Percentiles rank a stretch among this genome's conserved stretches.
Evolutionary conservation across 139 green algal genomes (phyloP).

Genomic region (Mesostigma viride): DNA sequence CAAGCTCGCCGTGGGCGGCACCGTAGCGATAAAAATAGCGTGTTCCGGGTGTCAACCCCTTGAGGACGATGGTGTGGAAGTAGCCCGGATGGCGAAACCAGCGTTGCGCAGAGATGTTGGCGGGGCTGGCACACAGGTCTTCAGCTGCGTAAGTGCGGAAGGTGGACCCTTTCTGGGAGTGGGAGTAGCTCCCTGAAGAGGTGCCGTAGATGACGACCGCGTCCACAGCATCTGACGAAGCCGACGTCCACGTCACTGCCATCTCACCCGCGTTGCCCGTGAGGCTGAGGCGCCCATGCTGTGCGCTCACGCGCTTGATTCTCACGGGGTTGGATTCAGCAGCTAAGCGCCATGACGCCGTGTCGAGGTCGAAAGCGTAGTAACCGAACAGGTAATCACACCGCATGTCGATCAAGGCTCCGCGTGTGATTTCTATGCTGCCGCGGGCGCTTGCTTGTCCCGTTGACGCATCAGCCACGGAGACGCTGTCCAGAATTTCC

Average conservation of each 20-base stretch:
- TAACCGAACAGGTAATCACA: neutral
- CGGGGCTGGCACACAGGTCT: neutral
- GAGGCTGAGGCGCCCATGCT: neutral
- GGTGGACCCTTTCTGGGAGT: neutral
- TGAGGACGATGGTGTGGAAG: neutral
- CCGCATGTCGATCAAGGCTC: neutral
- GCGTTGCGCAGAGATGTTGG: neutral
- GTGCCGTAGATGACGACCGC: neutral
- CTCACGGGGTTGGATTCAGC: neutral
- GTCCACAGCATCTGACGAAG: neutral
- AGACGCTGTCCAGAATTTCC: too few species aligned
- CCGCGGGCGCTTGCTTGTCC: too few species aligned
- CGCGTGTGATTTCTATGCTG: too few species aligned
- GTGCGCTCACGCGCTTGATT: neutral
- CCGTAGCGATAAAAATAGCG: neutral
- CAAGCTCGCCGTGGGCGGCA: neutral
- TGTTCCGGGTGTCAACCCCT: neutral
- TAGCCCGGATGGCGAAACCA: neutral
- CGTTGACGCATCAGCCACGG: too few species aligned
- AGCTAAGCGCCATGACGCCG: neutral
- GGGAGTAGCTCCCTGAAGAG: neutral
- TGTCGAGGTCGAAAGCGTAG: too few species aligned
- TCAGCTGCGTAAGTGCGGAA: neutral
- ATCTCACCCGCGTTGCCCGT: neutral
- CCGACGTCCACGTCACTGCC: neutral